A percentile compares a stretch with the other conserved stretches of the same genome.
These are phyloP conservation scores for Coniochaeta prunicola DNA, from an alignment of 2,329 filamentous ascomycete genomes.

Conservation along the genomic window DNA sequence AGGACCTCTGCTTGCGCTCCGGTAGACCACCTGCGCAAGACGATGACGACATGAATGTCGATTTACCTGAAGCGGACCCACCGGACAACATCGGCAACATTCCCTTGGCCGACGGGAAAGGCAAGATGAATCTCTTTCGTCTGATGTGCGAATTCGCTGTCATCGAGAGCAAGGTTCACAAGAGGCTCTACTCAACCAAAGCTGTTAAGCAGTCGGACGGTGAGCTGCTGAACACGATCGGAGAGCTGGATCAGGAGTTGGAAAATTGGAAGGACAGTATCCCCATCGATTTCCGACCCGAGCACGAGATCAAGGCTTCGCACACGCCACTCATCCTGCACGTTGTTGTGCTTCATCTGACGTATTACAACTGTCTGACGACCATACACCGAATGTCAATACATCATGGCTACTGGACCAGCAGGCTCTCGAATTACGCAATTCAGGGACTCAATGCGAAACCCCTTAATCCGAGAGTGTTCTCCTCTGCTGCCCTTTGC, in stretches of 20 bases:
- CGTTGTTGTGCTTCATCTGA: conserved; percentile 88
- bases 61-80: conserved; percentile 85
- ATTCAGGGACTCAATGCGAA: conserved; percentile 88
- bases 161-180: conserved; percentile 93
- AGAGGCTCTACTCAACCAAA: conserved; percentile 83
- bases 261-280: conserved; percentile 97
- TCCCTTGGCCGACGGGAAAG: conserved; percentile 77
- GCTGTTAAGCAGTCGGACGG: conserved; percentile 88
- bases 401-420: conserved; percentile 97
- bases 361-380: conserved; percentile 95
- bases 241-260: conserved; percentile 80
- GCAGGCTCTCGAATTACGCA: conserved; percentile 85
- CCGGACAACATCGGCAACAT: conserved; percentile 93
- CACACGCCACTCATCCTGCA: conserved; percentile 93
- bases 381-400: conserved; percentile 99
- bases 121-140: conserved; percentile 91
- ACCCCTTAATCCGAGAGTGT: conserved; percentile 87
- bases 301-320: conserved; percentile 88
- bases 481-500: conserved; percentile 86
- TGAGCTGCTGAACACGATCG: conserved; percentile 89
- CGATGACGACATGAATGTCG: conserved; percentile 82
- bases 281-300: conserved; percentile 91
- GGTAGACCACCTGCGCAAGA: conserved; percentile 55
- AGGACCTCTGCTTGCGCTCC: conserved; percentile 53
- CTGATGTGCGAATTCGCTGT: conserved; percentile 86